phyloP scores from a whole-genome alignment of 768 basidiomycete species.

The Sporobolomyces pararoseus region DNA sequence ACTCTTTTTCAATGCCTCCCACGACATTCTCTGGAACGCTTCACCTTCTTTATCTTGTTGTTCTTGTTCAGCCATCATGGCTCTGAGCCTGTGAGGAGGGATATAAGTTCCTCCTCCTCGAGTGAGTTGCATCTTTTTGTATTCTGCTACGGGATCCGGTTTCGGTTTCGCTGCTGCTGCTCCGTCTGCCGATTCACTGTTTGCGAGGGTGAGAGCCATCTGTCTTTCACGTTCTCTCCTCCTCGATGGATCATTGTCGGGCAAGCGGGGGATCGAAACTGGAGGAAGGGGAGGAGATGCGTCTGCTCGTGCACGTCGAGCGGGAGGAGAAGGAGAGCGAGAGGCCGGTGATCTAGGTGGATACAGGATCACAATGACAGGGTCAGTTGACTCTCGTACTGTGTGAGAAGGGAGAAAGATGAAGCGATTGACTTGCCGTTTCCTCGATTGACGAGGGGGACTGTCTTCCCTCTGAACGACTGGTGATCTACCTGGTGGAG shows the following conservation, averaged over 20 bases:
- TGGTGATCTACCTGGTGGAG: not conserved
- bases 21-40: conserved; percentile 91
- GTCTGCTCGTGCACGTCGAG: conserved; percentile 24
- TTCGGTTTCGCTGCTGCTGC: conserved; percentile 55
- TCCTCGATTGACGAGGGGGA: conserved; percentile 15
- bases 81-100: conserved; percentile 86
- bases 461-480: not conserved
- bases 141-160: conserved; percentile 50
- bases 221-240: conserved; percentile 73
- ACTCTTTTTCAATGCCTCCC: conserved; percentile 96
- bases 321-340: conserved; percentile 31
- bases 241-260: conserved; percentile 72
- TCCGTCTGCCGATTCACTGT: conserved; percentile 53
- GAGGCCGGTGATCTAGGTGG: conserved; percentile 28
- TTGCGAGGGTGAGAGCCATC: conserved; percentile 67
- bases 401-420: not conserved
- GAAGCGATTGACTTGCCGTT: conserved; percentile 27
- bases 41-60: conserved; percentile 76
- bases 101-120: conserved; percentile 93
- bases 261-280: conserved; percentile 32
- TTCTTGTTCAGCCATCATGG: conserved; percentile 67
- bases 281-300: conserved; percentile 20
- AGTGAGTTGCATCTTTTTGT: conserved; percentile 51
- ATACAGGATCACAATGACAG: too few relatives aligned
- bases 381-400: not conserved